phyloP scores from a whole-genome alignment of 2,329 filamentous ascomycete genomes.

The Fusarium stilboides region DNA sequence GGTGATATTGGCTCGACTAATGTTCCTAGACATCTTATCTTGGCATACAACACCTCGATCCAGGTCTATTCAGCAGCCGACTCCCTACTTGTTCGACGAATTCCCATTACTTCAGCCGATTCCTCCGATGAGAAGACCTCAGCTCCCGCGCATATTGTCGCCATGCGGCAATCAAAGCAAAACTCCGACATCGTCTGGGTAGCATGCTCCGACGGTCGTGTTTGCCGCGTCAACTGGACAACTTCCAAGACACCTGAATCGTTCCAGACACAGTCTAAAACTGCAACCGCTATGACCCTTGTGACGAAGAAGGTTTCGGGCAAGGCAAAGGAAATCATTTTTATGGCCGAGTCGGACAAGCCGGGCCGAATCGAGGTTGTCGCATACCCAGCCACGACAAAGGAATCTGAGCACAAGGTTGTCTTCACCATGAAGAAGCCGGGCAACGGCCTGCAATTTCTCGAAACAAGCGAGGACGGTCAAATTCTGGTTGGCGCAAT shows the following conservation, averaged over 20 bases:
- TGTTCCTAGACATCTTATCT: constrained; percentile 75
- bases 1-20: constrained; percentile 27
- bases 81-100: constrained; percentile 83
- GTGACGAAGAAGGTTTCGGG: constrained; percentile 57
- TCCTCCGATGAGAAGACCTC: constrained; percentile 45
- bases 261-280: constrained; percentile 60
- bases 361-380: constrained; percentile 57
- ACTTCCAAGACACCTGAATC: constrained; percentile 59
- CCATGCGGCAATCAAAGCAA: constrained; percentile 58
- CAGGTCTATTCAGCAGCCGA: constrained; percentile 86
- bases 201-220: constrained; percentile 69
- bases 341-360: constrained; percentile 63
- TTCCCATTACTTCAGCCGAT: constrained; percentile 65
- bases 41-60: constrained; percentile 81
- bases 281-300: constrained; percentile 63
- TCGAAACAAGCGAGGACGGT: constrained; percentile 68
- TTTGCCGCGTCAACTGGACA: constrained; percentile 74
- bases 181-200: constrained; percentile 70
- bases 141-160: constrained; percentile 57
- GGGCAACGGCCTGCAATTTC: constrained; percentile 57
- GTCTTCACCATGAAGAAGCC: constrained; percentile 57
- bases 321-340: constrained; percentile 60
- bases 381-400: constrained; percentile 60
- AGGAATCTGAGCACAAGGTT: constrained; percentile 51
- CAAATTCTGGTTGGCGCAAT: constrained; percentile 66